Evolutionary conservation across 306 rosid species (phyloP).

Genomic region (Carpinus fangiana): DNA sequence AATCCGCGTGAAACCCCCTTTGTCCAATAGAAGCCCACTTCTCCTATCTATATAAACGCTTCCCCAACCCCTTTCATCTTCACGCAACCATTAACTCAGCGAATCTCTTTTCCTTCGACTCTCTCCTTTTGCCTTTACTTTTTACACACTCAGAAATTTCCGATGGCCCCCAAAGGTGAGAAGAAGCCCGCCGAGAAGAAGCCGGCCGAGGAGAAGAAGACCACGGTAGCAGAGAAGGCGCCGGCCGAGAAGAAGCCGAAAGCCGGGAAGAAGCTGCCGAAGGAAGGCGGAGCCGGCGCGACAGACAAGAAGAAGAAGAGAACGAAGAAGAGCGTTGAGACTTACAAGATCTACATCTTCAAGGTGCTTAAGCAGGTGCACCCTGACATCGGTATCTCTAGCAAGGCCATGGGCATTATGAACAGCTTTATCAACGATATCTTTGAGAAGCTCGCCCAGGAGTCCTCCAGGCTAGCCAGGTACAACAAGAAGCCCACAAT

Average conservation of each 20-base stretch:
- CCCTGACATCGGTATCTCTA: constrained; percentile 70
- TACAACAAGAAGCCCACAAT: constrained; percentile 80
- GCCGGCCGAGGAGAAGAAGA: constrained; percentile 66
- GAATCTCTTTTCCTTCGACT: no score
- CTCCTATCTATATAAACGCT: constrained; percentile 17
- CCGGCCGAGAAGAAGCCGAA: constrained; percentile 78
- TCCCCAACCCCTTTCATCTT: rapidly evolving
- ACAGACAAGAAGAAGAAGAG: constrained; percentile 82
- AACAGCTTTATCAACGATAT: constrained; percentile 75
- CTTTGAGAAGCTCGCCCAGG: constrained; percentile 78
- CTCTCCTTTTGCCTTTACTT: neutral
- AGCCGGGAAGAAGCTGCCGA: constrained; percentile 79
- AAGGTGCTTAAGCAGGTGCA: constrained; percentile 76
- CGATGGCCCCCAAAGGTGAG: constrained; percentile 69
- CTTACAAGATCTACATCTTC: constrained; percentile 81
- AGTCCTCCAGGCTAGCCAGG: constrained; percentile 62
- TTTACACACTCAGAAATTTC: neutral
- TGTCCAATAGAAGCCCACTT: constrained; percentile 22
- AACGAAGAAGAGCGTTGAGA: constrained; percentile 59
- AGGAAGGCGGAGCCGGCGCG: constrained; percentile 52
- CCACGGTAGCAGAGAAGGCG: constrained; percentile 58
- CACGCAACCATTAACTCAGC: neutral
- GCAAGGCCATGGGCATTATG: constrained; percentile 82
- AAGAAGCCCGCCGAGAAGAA: constrained; percentile 69
- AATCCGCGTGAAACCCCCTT: constrained; percentile 23